phyloP scores from a whole-genome alignment of 306 rosid genomes.

The Trifolium fragiferum region DNA sequence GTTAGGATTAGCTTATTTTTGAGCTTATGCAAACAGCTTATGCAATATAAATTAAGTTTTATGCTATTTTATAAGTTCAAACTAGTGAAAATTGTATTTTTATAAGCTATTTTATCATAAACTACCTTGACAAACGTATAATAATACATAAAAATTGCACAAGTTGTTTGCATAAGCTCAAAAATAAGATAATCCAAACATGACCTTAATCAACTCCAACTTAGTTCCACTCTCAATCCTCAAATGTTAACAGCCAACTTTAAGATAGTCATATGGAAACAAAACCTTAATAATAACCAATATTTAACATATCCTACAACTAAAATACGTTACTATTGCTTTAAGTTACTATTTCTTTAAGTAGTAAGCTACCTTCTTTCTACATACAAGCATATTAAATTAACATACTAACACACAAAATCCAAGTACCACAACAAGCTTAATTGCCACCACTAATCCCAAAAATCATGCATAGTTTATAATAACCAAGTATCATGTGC shows the following conservation, averaged over 20 bases:
- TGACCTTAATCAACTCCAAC: not conserved
- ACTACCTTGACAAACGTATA: too few relatives aligned
- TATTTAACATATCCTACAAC: not conserved
- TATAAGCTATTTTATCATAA: too few relatives aligned
- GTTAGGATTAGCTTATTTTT: too few relatives aligned
- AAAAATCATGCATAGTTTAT: not conserved
- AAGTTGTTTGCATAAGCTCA: too few relatives aligned
- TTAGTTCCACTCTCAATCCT: not conserved
- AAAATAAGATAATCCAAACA: too few relatives aligned
- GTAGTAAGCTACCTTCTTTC: not conserved
- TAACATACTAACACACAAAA: not conserved
- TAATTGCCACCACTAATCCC: too few relatives aligned
- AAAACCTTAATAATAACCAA: not conserved
- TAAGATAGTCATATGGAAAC: not conserved
- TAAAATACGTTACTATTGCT: not conserved
- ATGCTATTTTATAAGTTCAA: too few relatives aligned
- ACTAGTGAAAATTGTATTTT: too few relatives aligned
- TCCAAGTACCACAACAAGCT: not conserved
- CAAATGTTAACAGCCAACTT: not conserved
- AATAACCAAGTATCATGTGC: not conserved
- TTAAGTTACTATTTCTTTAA: not conserved
- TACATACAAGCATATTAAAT: not conserved
- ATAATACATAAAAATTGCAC: too few relatives aligned
- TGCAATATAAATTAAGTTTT: too few relatives aligned
- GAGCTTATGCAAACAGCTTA: too few relatives aligned